Evolutionary conservation across 2,329 filamentous ascomycete species (phyloP).

Genomic region (Thelonectria blattea): DNA sequence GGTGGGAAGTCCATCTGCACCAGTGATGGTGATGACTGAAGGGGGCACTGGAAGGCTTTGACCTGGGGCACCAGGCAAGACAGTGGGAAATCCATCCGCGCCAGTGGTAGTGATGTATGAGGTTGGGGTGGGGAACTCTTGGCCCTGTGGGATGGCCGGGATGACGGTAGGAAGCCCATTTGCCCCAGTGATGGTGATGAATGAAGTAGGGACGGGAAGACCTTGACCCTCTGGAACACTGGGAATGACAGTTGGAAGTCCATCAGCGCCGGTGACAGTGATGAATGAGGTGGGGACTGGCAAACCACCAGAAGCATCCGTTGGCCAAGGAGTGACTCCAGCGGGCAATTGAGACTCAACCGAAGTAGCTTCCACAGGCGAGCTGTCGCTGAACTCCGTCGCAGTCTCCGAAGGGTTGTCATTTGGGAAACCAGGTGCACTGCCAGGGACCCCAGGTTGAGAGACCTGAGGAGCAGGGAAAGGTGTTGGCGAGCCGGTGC

Average conservation of each 20-base stretch:
- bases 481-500: conserved; percentile 22
- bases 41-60: neutral
- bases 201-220: neutral
- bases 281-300: conserved; percentile 3
- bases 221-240: neutral
- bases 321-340: conserved; percentile 23
- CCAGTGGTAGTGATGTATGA: conserved; percentile 25
- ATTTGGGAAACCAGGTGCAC: conserved; percentile 18
- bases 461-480: conserved; percentile 24
- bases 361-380: conserved; percentile 27
- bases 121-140: conserved; percentile 17
- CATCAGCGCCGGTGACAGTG: conserved; percentile 9
- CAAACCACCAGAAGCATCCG: conserved; percentile 19
- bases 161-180: conserved; percentile 2
- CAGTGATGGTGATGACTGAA: conserved; percentile 1
- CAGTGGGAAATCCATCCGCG: conserved; percentile 22
- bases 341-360: conserved; percentile 23
- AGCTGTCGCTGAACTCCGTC: conserved; percentile 28
- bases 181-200: neutral
- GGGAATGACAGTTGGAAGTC: neutral
- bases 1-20: neutral
- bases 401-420: conserved; percentile 19
- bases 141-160: conserved; percentile 3
- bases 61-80: conserved; percentile 1
- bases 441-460: conserved; percentile 20